These are phyloP conservation scores for Penicillium roqueforti DNA, from an alignment of 495 filamentous ascomycete species.

Conservation along the genomic window DNA sequence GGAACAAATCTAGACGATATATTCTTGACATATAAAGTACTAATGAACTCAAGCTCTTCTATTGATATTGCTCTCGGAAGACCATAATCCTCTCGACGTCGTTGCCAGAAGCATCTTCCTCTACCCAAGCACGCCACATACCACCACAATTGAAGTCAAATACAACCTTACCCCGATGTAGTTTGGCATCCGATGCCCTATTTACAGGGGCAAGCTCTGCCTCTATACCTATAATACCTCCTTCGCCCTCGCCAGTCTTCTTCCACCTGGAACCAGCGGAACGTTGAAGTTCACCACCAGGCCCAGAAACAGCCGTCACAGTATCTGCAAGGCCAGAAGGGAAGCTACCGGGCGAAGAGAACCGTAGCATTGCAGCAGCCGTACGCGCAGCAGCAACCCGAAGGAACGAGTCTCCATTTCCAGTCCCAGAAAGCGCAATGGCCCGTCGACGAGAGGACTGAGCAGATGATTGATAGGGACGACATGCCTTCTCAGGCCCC, in stretches of 20 bases:
- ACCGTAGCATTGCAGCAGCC: slow-evolving; percentile 68
- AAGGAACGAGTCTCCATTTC: slow-evolving; percentile 88
- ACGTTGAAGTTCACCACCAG: slow-evolving; percentile 67
- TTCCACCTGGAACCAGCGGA: slow-evolving; percentile 76
- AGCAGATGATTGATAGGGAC: slow-evolving; percentile 6
- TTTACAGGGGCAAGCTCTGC: slow-evolving; percentile 34
- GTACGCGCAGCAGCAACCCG: slow-evolving; percentile 67
- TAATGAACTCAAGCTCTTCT: not conserved
- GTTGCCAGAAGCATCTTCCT: slow-evolving; percentile 61
- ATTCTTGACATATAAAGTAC: not conserved
- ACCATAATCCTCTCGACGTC: slow-evolving; percentile 56
- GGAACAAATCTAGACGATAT: not conserved
- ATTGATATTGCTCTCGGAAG: slow-evolving; percentile 48
- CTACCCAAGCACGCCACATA: slow-evolving; percentile 82
- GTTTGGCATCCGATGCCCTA: slow-evolving; percentile 19
- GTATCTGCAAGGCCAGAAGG: slow-evolving; percentile 41
- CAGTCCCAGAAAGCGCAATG: slow-evolving; percentile 77
- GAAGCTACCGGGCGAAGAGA: slow-evolving; percentile 36
- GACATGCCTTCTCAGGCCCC: slow-evolving; percentile 1
- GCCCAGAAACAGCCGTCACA: slow-evolving; percentile 60
- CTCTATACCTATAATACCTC: slow-evolving; percentile 87
- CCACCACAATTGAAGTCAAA: slow-evolving; percentile 84
- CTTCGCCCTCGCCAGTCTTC: slow-evolving; percentile 73
- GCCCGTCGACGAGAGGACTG: slow-evolving; percentile 33
- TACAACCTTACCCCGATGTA: slow-evolving; percentile 50